A percentile compares a stretch with the other conserved stretches of the same genome.
These are phyloP conservation scores for Dendrobium catenatum DNA, from an alignment of 106 monocot species.

Conservation along the genomic window DNA sequence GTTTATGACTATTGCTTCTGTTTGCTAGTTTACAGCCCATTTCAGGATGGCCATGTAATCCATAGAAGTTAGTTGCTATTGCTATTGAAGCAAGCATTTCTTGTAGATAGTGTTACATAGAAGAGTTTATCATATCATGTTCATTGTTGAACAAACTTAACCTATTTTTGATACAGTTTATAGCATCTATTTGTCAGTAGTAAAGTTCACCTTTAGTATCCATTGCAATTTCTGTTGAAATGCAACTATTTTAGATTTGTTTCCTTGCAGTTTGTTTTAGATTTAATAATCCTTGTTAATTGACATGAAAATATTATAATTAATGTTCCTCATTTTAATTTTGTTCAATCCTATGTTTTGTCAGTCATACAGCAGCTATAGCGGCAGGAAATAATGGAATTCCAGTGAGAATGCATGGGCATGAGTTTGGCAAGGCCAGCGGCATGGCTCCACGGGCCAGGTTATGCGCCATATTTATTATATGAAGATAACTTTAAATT, in stretches of 20 bases:
- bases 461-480: constrained; percentile 23
- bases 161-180: background rate
- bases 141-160: background rate
- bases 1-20: background rate
- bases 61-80: background rate
- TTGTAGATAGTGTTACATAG: background rate
- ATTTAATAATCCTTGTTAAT: background rate
- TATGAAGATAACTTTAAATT: background rate
- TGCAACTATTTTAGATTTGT: background rate
- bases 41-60: background rate
- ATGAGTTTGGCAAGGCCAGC: constrained; percentile 94
- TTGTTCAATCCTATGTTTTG: background rate
- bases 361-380: constrained; percentile 87
- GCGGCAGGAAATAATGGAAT: constrained; percentile 98
- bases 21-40: background rate
- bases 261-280: background rate
- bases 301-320: background rate
- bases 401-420: constrained; percentile 78
- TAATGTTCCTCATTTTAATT: constrained; percentile 4
- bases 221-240: background rate
- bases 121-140: background rate
- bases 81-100: background rate
- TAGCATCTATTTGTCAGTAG: background rate
- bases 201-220: background rate
- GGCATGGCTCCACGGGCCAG: constrained; percentile 99